Evolutionary conservation across 2,329 filamentous ascomycete genomes (phyloP).

Genomic region (Aspergillus melleus): DNA sequence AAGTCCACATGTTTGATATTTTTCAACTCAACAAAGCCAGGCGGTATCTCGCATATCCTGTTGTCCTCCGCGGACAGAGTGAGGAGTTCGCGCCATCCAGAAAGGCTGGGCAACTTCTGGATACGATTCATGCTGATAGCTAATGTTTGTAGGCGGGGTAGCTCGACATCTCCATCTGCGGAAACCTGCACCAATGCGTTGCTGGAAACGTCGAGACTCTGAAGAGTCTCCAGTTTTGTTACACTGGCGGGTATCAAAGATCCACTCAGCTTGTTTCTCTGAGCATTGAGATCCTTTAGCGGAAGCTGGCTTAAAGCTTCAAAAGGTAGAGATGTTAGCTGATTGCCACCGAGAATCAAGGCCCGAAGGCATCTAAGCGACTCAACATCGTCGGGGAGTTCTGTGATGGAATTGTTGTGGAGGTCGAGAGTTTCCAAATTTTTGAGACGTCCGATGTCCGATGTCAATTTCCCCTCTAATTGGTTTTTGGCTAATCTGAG

Average conservation of each 20-base stretch:
- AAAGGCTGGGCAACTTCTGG: slow-evolving; percentile 68
- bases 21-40: slow-evolving; percentile 67
- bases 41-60: slow-evolving; percentile 70
- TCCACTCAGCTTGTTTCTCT: slow-evolving; percentile 76
- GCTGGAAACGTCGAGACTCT: slow-evolving; percentile 73
- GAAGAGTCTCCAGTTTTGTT: slow-evolving; percentile 62
- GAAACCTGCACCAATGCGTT: slow-evolving; percentile 66
- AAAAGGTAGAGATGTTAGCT: slow-evolving; percentile 70
- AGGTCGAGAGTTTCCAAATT: slow-evolving; percentile 80
- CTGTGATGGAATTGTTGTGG: slow-evolving; percentile 74
- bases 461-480: slow-evolving; percentile 66
- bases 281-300: slow-evolving; percentile 69
- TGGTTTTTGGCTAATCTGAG: slow-evolving; percentile 79
- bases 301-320: slow-evolving; percentile 66
- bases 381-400: slow-evolving; percentile 67
- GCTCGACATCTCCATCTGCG: slow-evolving; percentile 51
- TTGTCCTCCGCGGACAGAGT: slow-evolving; percentile 82
- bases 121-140: slow-evolving; percentile 81
- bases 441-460: slow-evolving; percentile 62
- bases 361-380: slow-evolving; percentile 69
- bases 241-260: slow-evolving; percentile 67
- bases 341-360: slow-evolving; percentile 79
- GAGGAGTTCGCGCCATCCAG: slow-evolving; percentile 70
- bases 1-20: slow-evolving; percentile 78
- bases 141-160: slow-evolving; percentile 73